Evolutionary conservation across 805 yeast species (phyloP), one percentile per base, ranked within the genome.

Genomic region (Yamadazyma tumulicola): DNA sequence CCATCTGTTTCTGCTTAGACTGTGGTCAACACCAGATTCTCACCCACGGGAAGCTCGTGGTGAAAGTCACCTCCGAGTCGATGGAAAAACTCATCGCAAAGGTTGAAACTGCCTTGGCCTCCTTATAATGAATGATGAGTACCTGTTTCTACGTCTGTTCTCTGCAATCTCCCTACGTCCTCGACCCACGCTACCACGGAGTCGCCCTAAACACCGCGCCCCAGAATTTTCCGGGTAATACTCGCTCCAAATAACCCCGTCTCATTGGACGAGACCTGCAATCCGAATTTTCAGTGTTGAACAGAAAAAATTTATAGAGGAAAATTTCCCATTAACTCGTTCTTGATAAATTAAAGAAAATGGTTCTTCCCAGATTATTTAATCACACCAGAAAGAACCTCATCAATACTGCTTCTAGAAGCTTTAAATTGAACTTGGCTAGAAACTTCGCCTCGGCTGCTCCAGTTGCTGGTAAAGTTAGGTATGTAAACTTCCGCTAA

Each of bases 401-500:
- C 59, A 78, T 83, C 70, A 78, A 80, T 69, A 89, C 91, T 55
- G 94, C 88, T 58, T 84, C 79, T 75, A 86, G 88, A 64, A 81
- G 81, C 74, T 57, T 69, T 60, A 74, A 81, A 65, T 78, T 82
- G 69, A 71, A 69, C 73, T 79, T 82, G 69, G 69, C 69, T 73
- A 81, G 86, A 70, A 77, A 79, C 66, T 71, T 81, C 67, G 88
- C 89, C 52, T 74, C 87, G 57, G 83, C 86, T 59, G 81, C 87
- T 52, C 77, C 84, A 57, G 53, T 59, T 45, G 67, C 69, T 59
- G 96, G 96, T 78, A 82, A 84, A 67, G 87, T 87, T 59, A 85
- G 85, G 89, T 82, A 79, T 66, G 89, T 81, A 56, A n/a, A n/a
- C n/a, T n/a, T n/a, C 23, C 23, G 9, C 11, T 21, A 9, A 21